phyloP scores from a whole-genome alignment of 139 green algal species.

The Micractinium conductrix region DNA sequence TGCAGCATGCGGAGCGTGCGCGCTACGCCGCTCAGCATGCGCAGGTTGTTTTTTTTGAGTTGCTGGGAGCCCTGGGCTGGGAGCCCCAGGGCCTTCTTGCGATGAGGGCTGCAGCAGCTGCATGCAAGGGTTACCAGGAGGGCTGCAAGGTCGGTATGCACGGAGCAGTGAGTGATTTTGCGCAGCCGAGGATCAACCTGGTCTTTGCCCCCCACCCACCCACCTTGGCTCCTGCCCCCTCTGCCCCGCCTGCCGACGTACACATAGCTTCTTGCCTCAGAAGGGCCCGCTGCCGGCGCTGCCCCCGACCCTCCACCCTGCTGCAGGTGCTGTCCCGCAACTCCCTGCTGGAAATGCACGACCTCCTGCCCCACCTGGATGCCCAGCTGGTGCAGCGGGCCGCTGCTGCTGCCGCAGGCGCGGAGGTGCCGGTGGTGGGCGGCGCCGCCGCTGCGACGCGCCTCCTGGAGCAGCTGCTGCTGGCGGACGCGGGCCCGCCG shows the following conservation, averaged over 20 bases:
- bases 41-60: no score
- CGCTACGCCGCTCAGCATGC: background rate
- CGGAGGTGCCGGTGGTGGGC: background rate
- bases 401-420: background rate
- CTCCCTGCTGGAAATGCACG: background rate
- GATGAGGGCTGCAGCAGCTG: no score
- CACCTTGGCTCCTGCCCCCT: no score
- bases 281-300: background rate
- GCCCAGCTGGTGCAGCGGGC: background rate
- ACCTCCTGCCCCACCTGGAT: background rate
- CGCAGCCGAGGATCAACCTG: no score
- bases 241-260: no score
- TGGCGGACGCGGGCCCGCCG: background rate
- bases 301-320: background rate
- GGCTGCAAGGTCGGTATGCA: no score
- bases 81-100: no score
- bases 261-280: background rate
- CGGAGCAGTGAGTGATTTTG: no score
- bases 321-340: background rate
- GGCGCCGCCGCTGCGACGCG: no score
- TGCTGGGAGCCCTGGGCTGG: no score
- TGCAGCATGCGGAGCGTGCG: background rate
- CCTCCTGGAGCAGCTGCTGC: constrained; percentile 1
- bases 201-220: no score
- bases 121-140: no score